phyloP scores from a whole-genome alignment of 2,329 filamentous ascomycete genomes.

The Apiospora aurea region DNA sequence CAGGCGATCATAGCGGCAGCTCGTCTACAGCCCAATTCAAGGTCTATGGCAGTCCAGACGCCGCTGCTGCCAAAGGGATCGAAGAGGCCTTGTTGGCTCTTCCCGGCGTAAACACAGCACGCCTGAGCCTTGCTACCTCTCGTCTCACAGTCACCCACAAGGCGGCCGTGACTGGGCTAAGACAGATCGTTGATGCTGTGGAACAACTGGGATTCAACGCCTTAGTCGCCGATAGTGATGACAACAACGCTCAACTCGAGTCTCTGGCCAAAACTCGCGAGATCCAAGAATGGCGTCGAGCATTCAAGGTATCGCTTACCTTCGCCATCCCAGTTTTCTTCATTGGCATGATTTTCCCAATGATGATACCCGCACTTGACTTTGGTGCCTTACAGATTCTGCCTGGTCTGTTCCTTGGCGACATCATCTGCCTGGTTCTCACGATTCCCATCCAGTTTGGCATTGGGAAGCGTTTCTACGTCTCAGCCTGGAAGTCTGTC shows the following conservation, averaged over 20 bases:
- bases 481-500: conserved; percentile 91
- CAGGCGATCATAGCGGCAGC: conserved; percentile 58
- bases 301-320: conserved; percentile 77
- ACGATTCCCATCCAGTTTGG: conserved; percentile 97
- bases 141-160: conserved; percentile 78
- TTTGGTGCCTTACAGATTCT: conserved; percentile 74
- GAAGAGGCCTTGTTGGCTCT: conserved; percentile 71
- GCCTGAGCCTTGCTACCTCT: conserved; percentile 75
- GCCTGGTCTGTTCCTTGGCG: conserved; percentile 85
- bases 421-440: conserved; percentile 81
- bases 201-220: conserved; percentile 89
- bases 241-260: conserved; percentile 96
- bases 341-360: conserved; percentile 92
- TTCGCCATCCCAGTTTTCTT: conserved; percentile 93
- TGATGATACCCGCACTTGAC: conserved; percentile 78
- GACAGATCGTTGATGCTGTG: conserved; percentile 81
- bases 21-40: conserved; percentile 77
- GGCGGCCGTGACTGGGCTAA: conserved; percentile 75
- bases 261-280: conserved; percentile 96
- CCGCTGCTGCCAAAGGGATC: conserved; percentile 73
- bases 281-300: conserved; percentile 88
- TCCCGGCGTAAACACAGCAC: conserved; percentile 76
- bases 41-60: conserved; percentile 79
- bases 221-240: conserved; percentile 86
- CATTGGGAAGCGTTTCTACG: conserved; percentile 92